Evolutionary conservation across 2,329 filamentous ascomycete genomes (phyloP).

Genomic region (Trichoderma citrinoviride): DNA sequence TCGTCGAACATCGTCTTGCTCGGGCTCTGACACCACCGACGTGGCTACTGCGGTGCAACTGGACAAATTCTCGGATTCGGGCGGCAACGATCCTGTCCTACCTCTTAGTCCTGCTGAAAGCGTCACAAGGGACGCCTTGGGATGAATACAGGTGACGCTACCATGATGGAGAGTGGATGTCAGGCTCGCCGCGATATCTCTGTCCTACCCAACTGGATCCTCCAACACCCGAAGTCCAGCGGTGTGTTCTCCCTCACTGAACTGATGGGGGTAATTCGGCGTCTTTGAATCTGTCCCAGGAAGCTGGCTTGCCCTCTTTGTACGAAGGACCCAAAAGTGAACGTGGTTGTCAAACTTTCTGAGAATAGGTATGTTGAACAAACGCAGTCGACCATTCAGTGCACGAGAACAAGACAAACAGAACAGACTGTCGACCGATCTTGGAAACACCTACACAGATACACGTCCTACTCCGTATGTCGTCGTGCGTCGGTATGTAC

Average conservation of each 20-base stretch:
- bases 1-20: neutral
- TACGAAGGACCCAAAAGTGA: neutral
- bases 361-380: neutral
- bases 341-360: neutral
- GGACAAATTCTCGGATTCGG: neutral
- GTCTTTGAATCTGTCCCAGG: neutral
- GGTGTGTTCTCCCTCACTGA: neutral
- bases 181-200: neutral
- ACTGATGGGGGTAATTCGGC: neutral
- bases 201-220: slow-evolving; percentile 1
- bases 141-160: neutral
- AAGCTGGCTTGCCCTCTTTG: neutral
- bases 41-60: neutral
- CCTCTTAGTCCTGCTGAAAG: neutral
- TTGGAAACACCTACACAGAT: neutral
- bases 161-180: neutral
- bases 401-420: neutral
- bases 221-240: neutral
- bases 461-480: neutral
- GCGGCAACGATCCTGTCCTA: neutral
- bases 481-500: neutral
- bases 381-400: neutral
- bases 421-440: neutral
- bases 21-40: neutral
- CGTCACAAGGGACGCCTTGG: neutral